These are phyloP conservation scores for Phytophthora pseudosyringae DNA, from an alignment of 352 stramenopile species.

Conservation along the genomic window DNA sequence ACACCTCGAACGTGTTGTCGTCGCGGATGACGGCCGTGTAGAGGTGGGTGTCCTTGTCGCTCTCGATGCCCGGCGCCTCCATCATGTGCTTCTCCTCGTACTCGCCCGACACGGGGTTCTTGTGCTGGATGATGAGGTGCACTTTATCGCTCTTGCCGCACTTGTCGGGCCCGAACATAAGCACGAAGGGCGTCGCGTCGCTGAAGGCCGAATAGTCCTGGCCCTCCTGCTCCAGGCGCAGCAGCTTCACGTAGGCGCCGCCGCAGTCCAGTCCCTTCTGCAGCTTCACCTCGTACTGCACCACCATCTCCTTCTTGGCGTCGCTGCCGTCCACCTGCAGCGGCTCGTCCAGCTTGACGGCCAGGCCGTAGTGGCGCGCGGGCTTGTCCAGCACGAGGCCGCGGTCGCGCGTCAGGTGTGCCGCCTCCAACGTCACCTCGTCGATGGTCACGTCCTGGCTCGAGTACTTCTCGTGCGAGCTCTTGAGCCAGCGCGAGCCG, in stretches of 20 bases:
- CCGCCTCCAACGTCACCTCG: slow-evolving; percentile 64
- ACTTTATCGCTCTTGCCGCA: slow-evolving; percentile 94
- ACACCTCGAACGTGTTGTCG: slow-evolving; percentile 93
- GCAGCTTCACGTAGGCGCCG: slow-evolving; percentile 95
- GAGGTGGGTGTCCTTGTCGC: slow-evolving; percentile 88
- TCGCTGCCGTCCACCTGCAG: slow-evolving; percentile 73
- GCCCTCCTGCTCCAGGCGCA: slow-evolving; percentile 59
- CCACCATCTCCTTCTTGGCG: slow-evolving; percentile 83
- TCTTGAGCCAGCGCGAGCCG: slow-evolving; percentile 84
- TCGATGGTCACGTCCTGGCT: slow-evolving; percentile 73
- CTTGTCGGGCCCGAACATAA: slow-evolving; percentile 97
- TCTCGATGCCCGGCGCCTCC: slow-evolving; percentile 77
- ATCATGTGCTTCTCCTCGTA: slow-evolving; percentile 96
- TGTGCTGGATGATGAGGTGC: slow-evolving; percentile 96
- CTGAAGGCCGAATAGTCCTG: slow-evolving; percentile 73
- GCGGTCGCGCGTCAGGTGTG: slow-evolving; percentile 63
- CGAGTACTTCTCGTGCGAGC: slow-evolving; percentile 81
- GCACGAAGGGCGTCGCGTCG: slow-evolving; percentile 90
- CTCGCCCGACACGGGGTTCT: slow-evolving; percentile 91
- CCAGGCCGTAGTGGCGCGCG: slow-evolving; percentile 85
- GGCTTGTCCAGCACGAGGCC: slow-evolving; percentile 75
- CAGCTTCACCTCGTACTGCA: slow-evolving; percentile 96
- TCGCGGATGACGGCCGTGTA: slow-evolving; percentile 93
- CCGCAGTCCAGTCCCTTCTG: slow-evolving; percentile 91
- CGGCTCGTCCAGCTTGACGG: slow-evolving; percentile 69